These are phyloP conservation scores for Iris pallida DNA, from an alignment of 116 monocot genomes.

Conservation along the genomic window DNA sequence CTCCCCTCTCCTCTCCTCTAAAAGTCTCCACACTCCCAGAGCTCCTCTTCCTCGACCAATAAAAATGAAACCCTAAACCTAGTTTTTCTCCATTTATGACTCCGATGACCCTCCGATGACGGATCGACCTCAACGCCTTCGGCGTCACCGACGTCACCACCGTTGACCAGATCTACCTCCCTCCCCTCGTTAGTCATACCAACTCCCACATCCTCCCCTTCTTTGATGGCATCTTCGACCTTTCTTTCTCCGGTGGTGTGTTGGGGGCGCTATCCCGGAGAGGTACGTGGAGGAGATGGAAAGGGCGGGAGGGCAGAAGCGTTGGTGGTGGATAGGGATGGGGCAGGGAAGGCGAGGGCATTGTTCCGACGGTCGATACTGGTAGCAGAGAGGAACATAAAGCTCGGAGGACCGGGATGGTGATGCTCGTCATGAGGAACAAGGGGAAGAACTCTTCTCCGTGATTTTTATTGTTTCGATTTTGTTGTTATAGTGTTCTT, in stretches of 20 bases:
- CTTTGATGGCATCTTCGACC: slow-evolving; percentile 68
- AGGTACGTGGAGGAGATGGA: slow-evolving; percentile 68
- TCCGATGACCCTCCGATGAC: too few relatives aligned
- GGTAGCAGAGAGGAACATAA: slow-evolving; percentile 43
- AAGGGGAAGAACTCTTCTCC: too few relatives aligned
- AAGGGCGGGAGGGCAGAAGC: slow-evolving; percentile 50
- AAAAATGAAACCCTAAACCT: too few relatives aligned
- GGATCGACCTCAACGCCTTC: slow-evolving; percentile 35
- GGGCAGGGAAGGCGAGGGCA: slow-evolving; percentile 4
- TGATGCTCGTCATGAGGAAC: slow-evolving; percentile 37
- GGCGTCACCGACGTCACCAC: slow-evolving; percentile 76
- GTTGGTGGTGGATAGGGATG: slow-evolving; percentile 31
- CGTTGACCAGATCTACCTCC: slow-evolving; percentile 67
- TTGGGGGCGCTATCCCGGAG: slow-evolving; percentile 49
- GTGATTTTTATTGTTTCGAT: too few relatives aligned
- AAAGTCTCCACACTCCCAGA: too few relatives aligned
- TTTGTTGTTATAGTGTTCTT: too few relatives aligned
- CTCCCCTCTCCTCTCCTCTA: too few relatives aligned
- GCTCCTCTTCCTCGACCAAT: too few relatives aligned
- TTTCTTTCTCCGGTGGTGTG: slow-evolving; percentile 54
- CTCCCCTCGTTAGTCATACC: slow-evolving; percentile 60
- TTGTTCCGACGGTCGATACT: slow-evolving; percentile 44
- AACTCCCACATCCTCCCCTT: slow-evolving; percentile 86
- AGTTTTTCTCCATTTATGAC: too few relatives aligned
- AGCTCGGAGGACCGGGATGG: slow-evolving; percentile 38